Evolutionary conservation across 805 yeast genomes (phyloP).

Genomic region (Dipodascopsis uninucleata): DNA sequence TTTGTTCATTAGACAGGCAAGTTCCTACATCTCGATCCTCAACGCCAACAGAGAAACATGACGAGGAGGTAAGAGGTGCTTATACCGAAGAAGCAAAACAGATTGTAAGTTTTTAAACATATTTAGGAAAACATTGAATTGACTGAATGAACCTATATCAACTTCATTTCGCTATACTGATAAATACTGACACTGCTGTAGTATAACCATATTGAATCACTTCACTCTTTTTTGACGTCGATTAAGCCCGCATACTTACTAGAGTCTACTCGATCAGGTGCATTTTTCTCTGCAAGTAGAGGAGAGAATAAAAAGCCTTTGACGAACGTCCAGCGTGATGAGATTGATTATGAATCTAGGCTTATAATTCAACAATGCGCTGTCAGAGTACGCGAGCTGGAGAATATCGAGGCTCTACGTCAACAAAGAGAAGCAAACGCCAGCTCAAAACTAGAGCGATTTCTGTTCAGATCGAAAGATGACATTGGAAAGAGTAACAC

Average conservation of each 20-base stretch:
- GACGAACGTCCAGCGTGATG: slow-evolving; percentile 39
- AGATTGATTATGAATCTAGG: slow-evolving; percentile 40
- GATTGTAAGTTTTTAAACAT: too few species aligned
- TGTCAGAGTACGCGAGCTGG: slow-evolving; percentile 32
- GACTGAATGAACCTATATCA: too few species aligned
- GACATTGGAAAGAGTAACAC: slow-evolving; percentile 27
- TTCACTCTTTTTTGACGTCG: slow-evolving; percentile 5
- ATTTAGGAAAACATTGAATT: too few species aligned
- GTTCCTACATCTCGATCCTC: background rate
- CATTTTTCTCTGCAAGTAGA: background rate
- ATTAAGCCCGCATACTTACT: slow-evolving; percentile 22
- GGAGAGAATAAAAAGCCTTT: slow-evolving; percentile 15
- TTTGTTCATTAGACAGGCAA: slow-evolving; percentile 6
- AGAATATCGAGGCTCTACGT: slow-evolving; percentile 28
- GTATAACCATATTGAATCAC: slow-evolving; percentile 19
- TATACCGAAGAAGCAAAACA: slow-evolving; percentile 14
- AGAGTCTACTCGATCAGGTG: slow-evolving; percentile 9
- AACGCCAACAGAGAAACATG: background rate
- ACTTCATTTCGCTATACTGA: background rate
- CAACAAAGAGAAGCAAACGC: background rate
- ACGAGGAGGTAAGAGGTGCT: too few species aligned
- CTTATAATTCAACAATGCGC: slow-evolving; percentile 37
- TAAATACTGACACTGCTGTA: slow-evolving; percentile 6
- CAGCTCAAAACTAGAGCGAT: slow-evolving; percentile 1
- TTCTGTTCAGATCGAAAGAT: background rate